phyloP scores from a whole-genome alignment of 768 basidiomycete species.

The Lentinula boryana region DNA sequence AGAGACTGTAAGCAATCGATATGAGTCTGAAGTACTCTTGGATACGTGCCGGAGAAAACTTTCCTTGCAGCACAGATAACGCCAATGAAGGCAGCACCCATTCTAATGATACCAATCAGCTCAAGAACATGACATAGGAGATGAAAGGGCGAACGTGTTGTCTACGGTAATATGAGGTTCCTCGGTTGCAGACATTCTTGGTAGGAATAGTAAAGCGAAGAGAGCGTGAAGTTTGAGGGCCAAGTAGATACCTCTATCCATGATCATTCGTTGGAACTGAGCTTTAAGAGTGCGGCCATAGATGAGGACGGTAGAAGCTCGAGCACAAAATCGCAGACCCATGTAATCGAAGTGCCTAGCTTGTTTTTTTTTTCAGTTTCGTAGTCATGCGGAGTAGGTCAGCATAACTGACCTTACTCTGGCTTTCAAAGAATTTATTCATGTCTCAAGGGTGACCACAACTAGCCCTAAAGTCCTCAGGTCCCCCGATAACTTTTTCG shows the following conservation, averaged over 20 bases:
- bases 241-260: not conserved
- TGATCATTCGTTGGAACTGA: not conserved
- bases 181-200: not conserved
- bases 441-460: not conserved
- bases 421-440: not conserved
- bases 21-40: too few species aligned
- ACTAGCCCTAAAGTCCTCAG: not conserved
- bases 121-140: not conserved
- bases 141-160: slow-evolving; percentile 27
- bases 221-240: not conserved
- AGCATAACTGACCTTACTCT: not conserved
- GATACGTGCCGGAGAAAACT: not conserved
- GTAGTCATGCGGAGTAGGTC: not conserved
- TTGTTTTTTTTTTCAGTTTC: not conserved
- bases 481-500: not conserved
- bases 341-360: slow-evolving; percentile 7
- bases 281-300: not conserved
- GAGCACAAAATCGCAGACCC: not conserved
- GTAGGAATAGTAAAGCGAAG: not conserved
- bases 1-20: slow-evolving; percentile 27
- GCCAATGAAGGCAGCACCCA: slow-evolving; percentile 47
- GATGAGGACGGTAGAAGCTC: slow-evolving; percentile 4
- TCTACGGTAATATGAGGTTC: slow-evolving; percentile 17
- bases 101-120: slow-evolving; percentile 21
- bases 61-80: slow-evolving; percentile 43